Evolutionary conservation across 441 rosid species (phyloP), one percentile per base, ranked within the genome.

Genomic region (Corymbia calophylla): DNA sequence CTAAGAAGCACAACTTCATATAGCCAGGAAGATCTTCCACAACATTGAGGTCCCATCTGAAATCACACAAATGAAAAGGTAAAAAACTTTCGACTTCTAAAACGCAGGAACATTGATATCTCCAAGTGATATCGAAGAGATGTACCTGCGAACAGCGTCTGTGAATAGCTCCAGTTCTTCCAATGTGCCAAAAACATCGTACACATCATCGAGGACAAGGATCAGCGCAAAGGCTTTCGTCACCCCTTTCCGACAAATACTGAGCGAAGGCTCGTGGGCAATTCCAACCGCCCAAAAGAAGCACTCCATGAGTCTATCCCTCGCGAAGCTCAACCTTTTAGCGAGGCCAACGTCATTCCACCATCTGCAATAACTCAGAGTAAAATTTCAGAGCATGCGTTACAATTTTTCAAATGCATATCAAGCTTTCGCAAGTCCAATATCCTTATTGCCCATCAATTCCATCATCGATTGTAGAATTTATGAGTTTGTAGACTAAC

Each of bases 1-100:
- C 94, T 19, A 93, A 84, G 87, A 88, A 94, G 51, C 92, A 92
- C 14, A 95, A 18, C 81, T 92, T 92, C 96, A 93, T 92, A 31
- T 89, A 93, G 32, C 87, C 73, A 8, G 95, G 95, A 70, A 94
- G 94, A 82, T 90, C 87, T 58, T 81, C 21, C n/a, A 91, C 86
- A 1, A 84, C 92, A 29, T 87, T 25, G 44, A 93, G 39, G 87
- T 95, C 94, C 95, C 96, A 94, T 87, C 95, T 92, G 91, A 73
- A 60, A 64, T 47, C 70, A 32, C 58, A 19, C 86, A 53, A 48
- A n/a, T 86, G 47, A 60, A n/a, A 17, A 51, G 87, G 87, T 53
- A 21, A 53, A 86, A 47, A 58, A 25, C 64, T 48, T 77, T 47
- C n/a, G 7, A 44, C 84, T 44, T 77, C n/a, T 23, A 15, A 44